Percentiles rank a stretch among this genome's conserved stretches.
These are phyloP conservation scores for Exophiala sp. DNA, from an alignment of 2,329 filamentous ascomycete species.

Conservation along the genomic window DNA sequence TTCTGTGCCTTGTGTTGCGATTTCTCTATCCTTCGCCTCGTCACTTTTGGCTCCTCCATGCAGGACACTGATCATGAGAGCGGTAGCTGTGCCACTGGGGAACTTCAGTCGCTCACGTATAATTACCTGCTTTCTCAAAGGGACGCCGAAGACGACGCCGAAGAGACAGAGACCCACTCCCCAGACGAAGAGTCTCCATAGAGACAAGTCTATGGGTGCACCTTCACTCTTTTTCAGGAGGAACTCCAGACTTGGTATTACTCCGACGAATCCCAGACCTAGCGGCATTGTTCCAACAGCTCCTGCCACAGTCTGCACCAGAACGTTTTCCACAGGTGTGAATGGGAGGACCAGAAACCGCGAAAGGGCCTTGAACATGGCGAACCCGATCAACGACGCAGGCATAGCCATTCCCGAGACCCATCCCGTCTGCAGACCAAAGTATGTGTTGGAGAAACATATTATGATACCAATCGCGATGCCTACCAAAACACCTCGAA, in stretches of 20 bases:
- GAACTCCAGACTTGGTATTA: conserved; percentile 88
- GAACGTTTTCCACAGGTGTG: conserved; percentile 90
- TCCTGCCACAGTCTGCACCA: conserved; percentile 93
- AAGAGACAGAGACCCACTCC: conserved; percentile 92
- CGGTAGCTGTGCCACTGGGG: conserved; percentile 91
- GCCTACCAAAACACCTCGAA: conserved; percentile 75
- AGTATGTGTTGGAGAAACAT: conserved; percentile 97
- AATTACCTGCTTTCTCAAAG: conserved; percentile 84
- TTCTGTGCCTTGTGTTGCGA: conserved; percentile 29
- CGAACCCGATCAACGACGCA: conserved; percentile 88
- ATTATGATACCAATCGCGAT: conserved; percentile 83
- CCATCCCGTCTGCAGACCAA: conserved; percentile 89
- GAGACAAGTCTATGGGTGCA: conserved; percentile 68
- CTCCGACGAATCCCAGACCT: conserved; percentile 91
- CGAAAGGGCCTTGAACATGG: conserved; percentile 78
- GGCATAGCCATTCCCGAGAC: conserved; percentile 95
- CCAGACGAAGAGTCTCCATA: conserved; percentile 82
- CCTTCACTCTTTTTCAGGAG: conserved; percentile 73
- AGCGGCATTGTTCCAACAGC: conserved; percentile 96
- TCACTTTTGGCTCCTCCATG: conserved; percentile 61
- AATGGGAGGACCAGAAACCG: conserved; percentile 75
- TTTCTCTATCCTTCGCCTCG: conserved; percentile 27
- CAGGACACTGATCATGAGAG: conserved; percentile 84
- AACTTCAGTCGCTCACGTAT: conserved; percentile 90
- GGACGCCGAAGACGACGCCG: conserved; percentile 93